Percentiles rank a stretch among this genome's conserved stretches.
Conservation (phyloP, 1,139 yeast species). For the Suhomyces bokatorum region DNA sequence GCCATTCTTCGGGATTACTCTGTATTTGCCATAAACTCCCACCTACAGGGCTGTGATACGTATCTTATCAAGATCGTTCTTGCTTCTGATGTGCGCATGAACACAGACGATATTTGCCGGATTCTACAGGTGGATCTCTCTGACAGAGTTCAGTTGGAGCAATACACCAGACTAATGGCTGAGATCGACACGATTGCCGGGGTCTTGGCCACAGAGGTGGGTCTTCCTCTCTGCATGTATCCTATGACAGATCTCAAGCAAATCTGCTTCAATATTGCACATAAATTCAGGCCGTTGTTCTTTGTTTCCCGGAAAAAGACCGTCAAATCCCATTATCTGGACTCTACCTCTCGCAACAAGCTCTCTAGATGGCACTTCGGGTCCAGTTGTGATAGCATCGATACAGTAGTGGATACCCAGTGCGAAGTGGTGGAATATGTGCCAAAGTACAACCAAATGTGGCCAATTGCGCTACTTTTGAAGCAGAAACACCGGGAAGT, state of each 20-base stretch:
- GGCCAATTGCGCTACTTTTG: slow-evolving; percentile 26
- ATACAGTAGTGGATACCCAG: neutral
- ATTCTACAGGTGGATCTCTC: neutral
- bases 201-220: neutral
- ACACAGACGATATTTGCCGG: neutral
- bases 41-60: neutral
- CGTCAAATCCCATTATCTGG: neutral
- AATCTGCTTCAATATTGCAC: slow-evolving; percentile 23
- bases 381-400: slow-evolving; percentile 3
- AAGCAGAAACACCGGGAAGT: slow-evolving; percentile 16
- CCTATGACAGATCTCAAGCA: slow-evolving; percentile 26
- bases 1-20: neutral
- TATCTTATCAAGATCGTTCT: slow-evolving; percentile 1
- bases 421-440: slow-evolving; percentile 6
- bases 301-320: slow-evolving; percentile 18
- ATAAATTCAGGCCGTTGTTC: slow-evolving; percentile 21
- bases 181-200: neutral
- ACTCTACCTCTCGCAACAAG: neutral
- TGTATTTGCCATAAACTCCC: neutral
- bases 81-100: neutral
- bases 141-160: neutral
- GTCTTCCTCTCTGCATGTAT: slow-evolving; percentile 10
- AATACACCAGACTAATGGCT: neutral
- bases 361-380: neutral
- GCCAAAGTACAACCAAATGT: slow-evolving; percentile 26